These are phyloP conservation scores for Erigeron canadensis DNA, from an alignment of 129 eudicot species.

Conservation along the genomic window DNA sequence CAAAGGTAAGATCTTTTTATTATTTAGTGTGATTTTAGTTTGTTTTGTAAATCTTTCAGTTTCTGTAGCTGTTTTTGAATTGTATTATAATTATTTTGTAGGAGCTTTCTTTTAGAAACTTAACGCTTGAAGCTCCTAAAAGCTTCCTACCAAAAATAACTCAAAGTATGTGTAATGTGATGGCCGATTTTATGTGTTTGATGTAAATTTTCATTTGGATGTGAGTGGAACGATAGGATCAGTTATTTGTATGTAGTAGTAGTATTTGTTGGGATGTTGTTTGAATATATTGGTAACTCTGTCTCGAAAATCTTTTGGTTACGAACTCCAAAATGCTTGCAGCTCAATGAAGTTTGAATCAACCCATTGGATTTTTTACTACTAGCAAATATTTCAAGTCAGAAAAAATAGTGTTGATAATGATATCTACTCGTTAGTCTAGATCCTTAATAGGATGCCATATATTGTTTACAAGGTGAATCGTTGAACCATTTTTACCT, in stretches of 20 bases:
- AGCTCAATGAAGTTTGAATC: background rate
- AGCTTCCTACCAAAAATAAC: no score
- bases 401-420: background rate
- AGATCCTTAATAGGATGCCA: background rate
- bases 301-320: no score
- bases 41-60: background rate
- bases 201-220: background rate
- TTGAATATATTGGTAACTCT: background rate
- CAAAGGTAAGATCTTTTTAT: background rate
- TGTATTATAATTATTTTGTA: no score
- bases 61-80: background rate
- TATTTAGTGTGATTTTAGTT: background rate
- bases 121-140: no score
- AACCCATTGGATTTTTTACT: background rate
- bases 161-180: background rate
- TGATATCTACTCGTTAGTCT: background rate
- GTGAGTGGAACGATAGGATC: constrained; percentile 9
- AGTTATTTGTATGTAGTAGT: background rate
- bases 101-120: no score
- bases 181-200: constrained; percentile 4
- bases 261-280: background rate
- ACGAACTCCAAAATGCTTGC: no score
- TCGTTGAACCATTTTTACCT: background rate
- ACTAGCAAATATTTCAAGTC: background rate
- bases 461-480: background rate